These are phyloP conservation scores for Geotrichum carabidarum DNA, from an alignment of 1,139 yeast genomes.

Conservation along the genomic window DNA sequence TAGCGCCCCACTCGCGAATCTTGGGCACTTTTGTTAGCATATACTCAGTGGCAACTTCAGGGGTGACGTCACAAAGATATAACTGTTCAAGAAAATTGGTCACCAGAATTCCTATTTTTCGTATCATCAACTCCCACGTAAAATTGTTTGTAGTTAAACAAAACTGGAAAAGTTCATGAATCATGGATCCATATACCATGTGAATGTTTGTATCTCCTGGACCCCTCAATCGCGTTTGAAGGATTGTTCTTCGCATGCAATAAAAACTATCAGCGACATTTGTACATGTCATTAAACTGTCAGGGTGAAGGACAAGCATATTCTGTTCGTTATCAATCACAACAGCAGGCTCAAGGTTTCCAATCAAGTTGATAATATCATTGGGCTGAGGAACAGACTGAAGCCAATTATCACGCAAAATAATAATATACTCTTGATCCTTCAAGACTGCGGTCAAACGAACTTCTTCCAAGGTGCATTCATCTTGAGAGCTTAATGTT, in stretches of 20 bases:
- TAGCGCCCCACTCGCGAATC: constrained; percentile 59
- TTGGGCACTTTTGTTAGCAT: constrained; percentile 52
- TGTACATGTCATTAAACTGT: constrained; percentile 76
- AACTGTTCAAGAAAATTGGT: constrained; percentile 47
- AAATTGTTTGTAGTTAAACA: constrained; percentile 49
- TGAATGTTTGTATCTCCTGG: constrained; percentile 55
- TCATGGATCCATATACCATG: constrained; percentile 68
- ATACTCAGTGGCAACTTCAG: constrained; percentile 44
- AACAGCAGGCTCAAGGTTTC: constrained; percentile 28
- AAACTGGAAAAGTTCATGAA: constrained; percentile 73
- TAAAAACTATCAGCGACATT: constrained; percentile 67
- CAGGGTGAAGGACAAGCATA: constrained; percentile 76
- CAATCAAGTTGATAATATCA: constrained; percentile 38
- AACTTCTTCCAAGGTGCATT: no score
- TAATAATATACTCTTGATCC: background rate
- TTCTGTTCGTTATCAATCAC: constrained; percentile 49
- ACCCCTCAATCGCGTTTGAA: constrained; percentile 49
- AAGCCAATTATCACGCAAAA: constrained; percentile 29
- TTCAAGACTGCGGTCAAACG: no score
- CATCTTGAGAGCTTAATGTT: no score
- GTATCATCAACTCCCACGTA: constrained; percentile 44
- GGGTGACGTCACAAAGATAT: constrained; percentile 51
- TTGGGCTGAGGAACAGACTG: constrained; percentile 25
- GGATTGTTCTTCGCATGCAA: constrained; percentile 67
- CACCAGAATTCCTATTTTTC: constrained; percentile 43